Evolutionary conservation across 2,329 filamentous ascomycete genomes (phyloP).

Genomic region (Magnaporthiopsis incrustans): DNA sequence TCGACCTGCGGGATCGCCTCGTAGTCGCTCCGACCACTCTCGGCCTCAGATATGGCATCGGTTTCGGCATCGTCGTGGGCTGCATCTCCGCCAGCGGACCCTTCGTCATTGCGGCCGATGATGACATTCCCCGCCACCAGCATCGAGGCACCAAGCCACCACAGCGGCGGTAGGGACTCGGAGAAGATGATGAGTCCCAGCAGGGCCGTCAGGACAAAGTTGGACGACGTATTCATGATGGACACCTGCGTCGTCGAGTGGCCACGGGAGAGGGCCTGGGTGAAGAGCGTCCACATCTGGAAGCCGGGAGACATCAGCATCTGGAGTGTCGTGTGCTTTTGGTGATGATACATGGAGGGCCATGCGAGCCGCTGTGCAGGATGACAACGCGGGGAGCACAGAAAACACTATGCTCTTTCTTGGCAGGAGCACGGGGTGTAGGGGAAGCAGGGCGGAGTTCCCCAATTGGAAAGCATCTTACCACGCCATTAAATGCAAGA

Average conservation of each 20-base stretch:
- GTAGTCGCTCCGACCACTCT: slow-evolving; percentile 19
- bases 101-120: slow-evolving; percentile 62
- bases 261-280: slow-evolving; percentile 64
- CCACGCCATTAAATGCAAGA: slow-evolving; percentile 63
- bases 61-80: slow-evolving; percentile 11
- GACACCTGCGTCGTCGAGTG: slow-evolving; percentile 71
- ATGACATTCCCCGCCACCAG: slow-evolving; percentile 72
- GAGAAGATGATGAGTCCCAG: slow-evolving; percentile 63
- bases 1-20: slow-evolving; percentile 20
- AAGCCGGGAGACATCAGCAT: not conserved
- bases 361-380: not conserved
- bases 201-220: slow-evolving; percentile 71
- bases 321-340: not conserved
- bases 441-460: not conserved
- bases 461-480: slow-evolving; percentile 24
- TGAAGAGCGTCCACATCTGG: slow-evolving; percentile 78
- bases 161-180: slow-evolving; percentile 62
- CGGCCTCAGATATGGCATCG: slow-evolving; percentile 11
- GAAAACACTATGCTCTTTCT: not conserved
- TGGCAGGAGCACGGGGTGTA: not conserved
- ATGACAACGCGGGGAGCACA: not conserved
- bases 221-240: slow-evolving; percentile 74
- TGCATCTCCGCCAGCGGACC: slow-evolving; percentile 9
- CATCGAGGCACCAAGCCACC: slow-evolving; percentile 67
- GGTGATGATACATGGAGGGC: not conserved